These are phyloP conservation scores for Eucalyptus polyanthemos DNA, from an alignment of 345 rosid genomes.

Conservation along the genomic window DNA sequence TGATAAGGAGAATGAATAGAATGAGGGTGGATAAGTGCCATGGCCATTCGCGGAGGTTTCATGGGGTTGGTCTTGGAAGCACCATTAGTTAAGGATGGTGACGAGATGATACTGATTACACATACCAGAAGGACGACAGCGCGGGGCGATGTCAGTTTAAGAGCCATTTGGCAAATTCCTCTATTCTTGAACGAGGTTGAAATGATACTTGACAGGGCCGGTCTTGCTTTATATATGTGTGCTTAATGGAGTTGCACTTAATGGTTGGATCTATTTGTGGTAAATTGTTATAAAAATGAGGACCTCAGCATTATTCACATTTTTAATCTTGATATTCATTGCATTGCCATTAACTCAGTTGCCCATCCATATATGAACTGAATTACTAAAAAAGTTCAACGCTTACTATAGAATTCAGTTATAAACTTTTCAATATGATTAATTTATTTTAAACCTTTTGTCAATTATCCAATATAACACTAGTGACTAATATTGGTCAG, in stretches of 20 bases:
- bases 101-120: neutral
- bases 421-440: neutral
- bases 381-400: neutral
- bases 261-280: neutral
- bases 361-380: neutral
- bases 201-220: neutral
- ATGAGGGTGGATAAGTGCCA: neutral
- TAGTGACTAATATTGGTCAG: neutral
- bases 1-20: neutral
- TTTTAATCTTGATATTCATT: neutral
- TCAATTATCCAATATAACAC: neutral
- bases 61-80: neutral
- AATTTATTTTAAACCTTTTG: neutral
- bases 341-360: neutral
- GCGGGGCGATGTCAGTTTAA: neutral
- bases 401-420: neutral
- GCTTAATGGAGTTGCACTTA: neutral
- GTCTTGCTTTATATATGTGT: neutral
- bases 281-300: neutral
- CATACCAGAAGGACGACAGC: neutral
- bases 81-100: neutral
- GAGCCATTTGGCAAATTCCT: neutral
- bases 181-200: neutral
- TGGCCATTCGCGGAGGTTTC: neutral
- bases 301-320: neutral